Conservation (phyloP, 352 stramenopile genomes). For the Phytopythium chamaehyphon region DNA sequence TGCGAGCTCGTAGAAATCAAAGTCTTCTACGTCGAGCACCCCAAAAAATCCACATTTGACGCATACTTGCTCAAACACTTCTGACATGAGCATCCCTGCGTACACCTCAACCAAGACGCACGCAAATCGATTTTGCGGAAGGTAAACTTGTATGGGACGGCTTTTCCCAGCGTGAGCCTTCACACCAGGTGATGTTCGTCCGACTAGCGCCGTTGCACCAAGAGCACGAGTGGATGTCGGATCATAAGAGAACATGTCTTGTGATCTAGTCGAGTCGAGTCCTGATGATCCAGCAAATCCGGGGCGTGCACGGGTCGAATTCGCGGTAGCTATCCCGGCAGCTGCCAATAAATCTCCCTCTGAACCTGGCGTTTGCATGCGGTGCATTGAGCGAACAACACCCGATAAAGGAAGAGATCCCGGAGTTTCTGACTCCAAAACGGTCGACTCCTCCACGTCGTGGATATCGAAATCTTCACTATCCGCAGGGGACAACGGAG, state of each 20-base stretch:
- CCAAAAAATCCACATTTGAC: slow-evolving; percentile 70
- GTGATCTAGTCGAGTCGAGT: slow-evolving; percentile 43
- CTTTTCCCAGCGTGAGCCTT: slow-evolving; percentile 25
- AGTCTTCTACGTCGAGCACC: slow-evolving; percentile 72
- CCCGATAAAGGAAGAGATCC: slow-evolving; percentile 47
- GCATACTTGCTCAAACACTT: slow-evolving; percentile 78
- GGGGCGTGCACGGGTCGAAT: slow-evolving; percentile 47
- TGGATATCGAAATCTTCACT: slow-evolving; percentile 37
- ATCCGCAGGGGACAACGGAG: slow-evolving; percentile 24
- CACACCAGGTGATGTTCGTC: slow-evolving; percentile 41
- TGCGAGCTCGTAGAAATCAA: slow-evolving; percentile 80
- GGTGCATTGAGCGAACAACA: slow-evolving; percentile 55
- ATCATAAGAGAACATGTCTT: slow-evolving; percentile 59
- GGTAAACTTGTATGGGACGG: slow-evolving; percentile 70
- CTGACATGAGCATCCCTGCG: slow-evolving; percentile 46
- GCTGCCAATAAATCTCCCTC: slow-evolving; percentile 17
- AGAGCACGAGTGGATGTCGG: slow-evolving; percentile 59
- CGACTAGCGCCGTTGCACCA: slow-evolving; percentile 25
- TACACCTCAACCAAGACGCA: slow-evolving; percentile 72
- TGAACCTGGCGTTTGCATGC: slow-evolving; percentile 58
- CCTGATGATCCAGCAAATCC: slow-evolving; percentile 37
- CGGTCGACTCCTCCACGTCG: slow-evolving; percentile 37
- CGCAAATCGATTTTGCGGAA: slow-evolving; percentile 83
- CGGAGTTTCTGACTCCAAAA: slow-evolving; percentile 24
- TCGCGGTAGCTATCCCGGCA: slow-evolving; percentile 16